These are phyloP conservation scores for Zoysia matrella DNA, from an alignment of 202 grass and related monocot genomes.

Conservation along the genomic window DNA sequence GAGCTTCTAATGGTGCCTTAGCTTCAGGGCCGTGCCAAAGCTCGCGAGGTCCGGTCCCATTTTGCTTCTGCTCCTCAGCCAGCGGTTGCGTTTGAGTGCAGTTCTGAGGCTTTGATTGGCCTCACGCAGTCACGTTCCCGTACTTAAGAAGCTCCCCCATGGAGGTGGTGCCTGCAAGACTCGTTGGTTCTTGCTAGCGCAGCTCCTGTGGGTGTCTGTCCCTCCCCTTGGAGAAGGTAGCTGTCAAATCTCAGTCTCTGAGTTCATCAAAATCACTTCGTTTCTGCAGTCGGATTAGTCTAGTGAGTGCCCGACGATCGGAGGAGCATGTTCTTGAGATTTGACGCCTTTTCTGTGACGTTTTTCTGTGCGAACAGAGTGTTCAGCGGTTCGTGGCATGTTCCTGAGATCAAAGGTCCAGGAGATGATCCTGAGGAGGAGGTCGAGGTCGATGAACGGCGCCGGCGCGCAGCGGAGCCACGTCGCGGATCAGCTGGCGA, in stretches of 20 bases:
- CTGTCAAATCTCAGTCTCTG: neutral
- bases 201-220: neutral
- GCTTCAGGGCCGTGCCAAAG: slow-evolving; percentile 29
- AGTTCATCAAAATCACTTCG: slow-evolving; percentile 1
- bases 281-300: slow-evolving; percentile 18
- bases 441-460: slow-evolving; percentile 13
- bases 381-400: slow-evolving; percentile 32
- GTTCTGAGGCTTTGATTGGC: slow-evolving; percentile 32
- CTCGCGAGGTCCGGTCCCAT: slow-evolving; percentile 15
- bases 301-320: neutral
- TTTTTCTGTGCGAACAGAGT: neutral
- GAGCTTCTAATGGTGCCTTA: slow-evolving; percentile 6
- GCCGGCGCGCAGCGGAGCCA: no score
- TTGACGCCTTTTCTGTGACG: slow-evolving; percentile 6
- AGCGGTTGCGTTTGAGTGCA: slow-evolving; percentile 42
- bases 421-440: slow-evolving; percentile 61
- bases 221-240: neutral
- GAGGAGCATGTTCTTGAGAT: neutral
- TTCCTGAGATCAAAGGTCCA: slow-evolving; percentile 67
- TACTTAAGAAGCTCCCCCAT: slow-evolving; percentile 35
- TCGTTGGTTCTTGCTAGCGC: slow-evolving; percentile 5
- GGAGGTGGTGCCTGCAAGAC: slow-evolving; percentile 5
- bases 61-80: slow-evolving; percentile 35
- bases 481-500: slow-evolving; percentile 9
- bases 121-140: neutral